Conservation (phyloP, 441 rosid species). For the Hypseocharis bilobata region DNA sequence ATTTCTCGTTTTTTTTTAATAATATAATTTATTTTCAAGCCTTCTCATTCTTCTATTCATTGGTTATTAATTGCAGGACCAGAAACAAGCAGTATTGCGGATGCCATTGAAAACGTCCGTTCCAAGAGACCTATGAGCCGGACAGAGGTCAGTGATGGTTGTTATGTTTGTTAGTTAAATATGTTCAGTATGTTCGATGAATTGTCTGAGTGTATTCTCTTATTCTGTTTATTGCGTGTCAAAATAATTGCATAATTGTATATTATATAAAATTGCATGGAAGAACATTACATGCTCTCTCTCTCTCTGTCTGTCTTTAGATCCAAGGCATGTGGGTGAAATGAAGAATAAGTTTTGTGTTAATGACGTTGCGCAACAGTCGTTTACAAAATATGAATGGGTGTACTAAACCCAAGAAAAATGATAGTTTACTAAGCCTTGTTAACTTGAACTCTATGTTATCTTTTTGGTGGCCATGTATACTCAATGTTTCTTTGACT, state of each 20-base stretch:
- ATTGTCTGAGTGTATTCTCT: neutral
- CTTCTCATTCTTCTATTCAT: constrained; percentile 14
- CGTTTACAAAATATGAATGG: neutral
- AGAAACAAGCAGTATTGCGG: constrained; percentile 44
- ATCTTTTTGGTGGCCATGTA: neutral
- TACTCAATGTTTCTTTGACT: constrained; percentile 15
- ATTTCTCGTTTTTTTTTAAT: neutral
- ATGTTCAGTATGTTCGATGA: neutral
- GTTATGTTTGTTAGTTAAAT: neutral
- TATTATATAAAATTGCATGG: neutral
- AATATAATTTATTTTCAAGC: neutral
- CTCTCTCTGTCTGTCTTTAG: neutral
- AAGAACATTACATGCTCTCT: neutral
- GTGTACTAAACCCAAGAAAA: neutral
- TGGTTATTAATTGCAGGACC: constrained; percentile 34
- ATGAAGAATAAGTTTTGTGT: neutral
- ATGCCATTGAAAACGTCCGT: constrained; percentile 59
- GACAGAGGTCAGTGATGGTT: constrained; percentile 53
- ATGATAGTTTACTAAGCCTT: constrained; percentile 1
- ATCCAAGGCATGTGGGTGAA: neutral
- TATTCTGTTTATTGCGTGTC: neutral
- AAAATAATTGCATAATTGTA: neutral
- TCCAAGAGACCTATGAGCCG: constrained; percentile 84
- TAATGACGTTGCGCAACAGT: neutral
- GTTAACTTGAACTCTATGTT: neutral